Base-by-base conservation (phyloP, 73 alveolate species). In the Paramecium tetraurelia region DNA sequence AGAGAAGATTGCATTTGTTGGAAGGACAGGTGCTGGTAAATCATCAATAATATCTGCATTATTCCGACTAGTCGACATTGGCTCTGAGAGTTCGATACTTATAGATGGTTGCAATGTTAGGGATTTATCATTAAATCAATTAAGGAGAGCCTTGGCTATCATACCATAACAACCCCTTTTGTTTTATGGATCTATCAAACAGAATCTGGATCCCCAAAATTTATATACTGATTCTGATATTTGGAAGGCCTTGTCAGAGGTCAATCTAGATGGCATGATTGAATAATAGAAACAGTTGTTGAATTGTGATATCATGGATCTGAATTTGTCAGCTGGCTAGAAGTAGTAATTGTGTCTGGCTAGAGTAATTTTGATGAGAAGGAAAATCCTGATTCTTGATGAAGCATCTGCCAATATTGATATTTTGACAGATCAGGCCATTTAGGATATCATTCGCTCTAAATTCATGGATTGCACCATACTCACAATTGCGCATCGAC, bases 21-120 rank as follows among this genome's bases (percentile, higher is more conserved):
- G 99, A 20, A 96, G 99, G 89, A 98, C 99, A 33, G 99, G 95
- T 27, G 92, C 95, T 24, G 98, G 98, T 7, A 96, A 96, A 92
- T 93, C 97, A 58, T 92, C 98, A 24, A 92, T 96, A 16, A 93
- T 96, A 53, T 85, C 86, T 71, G 93, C 93, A 71, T 76, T 96
- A 40, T 97, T 98, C 86, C 92, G 99, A 92, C 86, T 98, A n/a
- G 85, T 92, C 29, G 99, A 96, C 38, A 86, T 95, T 16, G 96
- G 63, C 5, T 18, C 69, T 18, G 20, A 53, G 16, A 63, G 95
- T 59, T 41, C 84, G 46, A 97, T 98, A 29, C 50, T 68, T 21
- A 97, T 98, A 10, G 99, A 98, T 93, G 96, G 96, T 43, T 92
- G 70, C 16, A 97, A 98, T 92, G 94, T 95, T 21, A 57, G 85